Base-by-base conservation (phyloP, 805 yeast species). In the Candida odintsovae region DNA sequence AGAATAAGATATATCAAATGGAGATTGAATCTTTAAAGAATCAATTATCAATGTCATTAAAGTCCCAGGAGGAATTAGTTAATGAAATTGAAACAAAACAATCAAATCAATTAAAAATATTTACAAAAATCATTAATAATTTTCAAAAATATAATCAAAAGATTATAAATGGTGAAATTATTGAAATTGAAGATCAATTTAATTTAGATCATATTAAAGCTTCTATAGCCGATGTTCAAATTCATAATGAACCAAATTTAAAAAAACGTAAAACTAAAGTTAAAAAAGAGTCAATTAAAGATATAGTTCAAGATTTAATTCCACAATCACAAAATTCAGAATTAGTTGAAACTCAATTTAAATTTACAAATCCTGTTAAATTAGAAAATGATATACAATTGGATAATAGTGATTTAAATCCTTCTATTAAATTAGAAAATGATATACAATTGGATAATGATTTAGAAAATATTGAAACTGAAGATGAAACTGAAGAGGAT, bases 81-180 rank as follows among this genome's bases (percentile, higher is more conserved):
- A 21, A 31, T 9, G 31, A 48, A 19, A 31, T 49, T 38, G 26
- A 39, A 20, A 29, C 13, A 10, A 51, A 56, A 38, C 49, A 54
- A 31, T 16, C 33, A 6, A 41, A 23, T 16, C 55, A 52, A 22
- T n/a, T 57, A 40, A 46, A 44, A 36, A 46, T 60, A 1, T 54
- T 53, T 37, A 53, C 62, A 0, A 50, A 38, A 13, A 42, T 60
- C 13, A 19, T 60, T 16, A 60, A 58, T 42, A 51, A 53, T 15
- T 48, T 56, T 46, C 59, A 60, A 29, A 42, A 26, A 1, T 50
- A 50, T 20, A 54, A 55, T 40, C 25, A 35, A 7, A 45, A 43
- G 23, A 37, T 56, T 1, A n/a, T 50, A 6, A 40, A 40, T 4
- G 63, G 62, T 1, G 59, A 56, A 11, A 37, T 52, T 3, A n/a